phyloP scores from a whole-genome alignment of 352 stramenopile species.

The Globisporangium canariense region DNA sequence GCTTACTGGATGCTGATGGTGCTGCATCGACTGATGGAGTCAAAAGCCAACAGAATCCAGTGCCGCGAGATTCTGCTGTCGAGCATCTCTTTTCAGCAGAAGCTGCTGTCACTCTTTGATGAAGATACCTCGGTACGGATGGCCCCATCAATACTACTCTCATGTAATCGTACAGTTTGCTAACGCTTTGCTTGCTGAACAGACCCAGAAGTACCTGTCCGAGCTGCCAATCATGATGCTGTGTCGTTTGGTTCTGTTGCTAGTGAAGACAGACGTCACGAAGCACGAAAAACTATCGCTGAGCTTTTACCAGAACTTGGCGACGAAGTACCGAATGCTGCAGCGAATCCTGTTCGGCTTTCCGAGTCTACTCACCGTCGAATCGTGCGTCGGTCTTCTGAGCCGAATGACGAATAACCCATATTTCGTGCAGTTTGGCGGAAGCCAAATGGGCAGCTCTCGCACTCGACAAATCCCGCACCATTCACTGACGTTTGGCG shows the following conservation, averaged over 20 bases:
- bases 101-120: slow-evolving; percentile 68
- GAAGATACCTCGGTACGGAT: slow-evolving; percentile 52
- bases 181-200: slow-evolving; percentile 2
- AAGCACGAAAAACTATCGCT: slow-evolving; percentile 64
- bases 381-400: slow-evolving; percentile 71
- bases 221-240: slow-evolving; percentile 79
- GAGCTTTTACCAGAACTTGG: slow-evolving; percentile 63
- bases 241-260: slow-evolving; percentile 61
- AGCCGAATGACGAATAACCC: slow-evolving; percentile 74
- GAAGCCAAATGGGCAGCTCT: slow-evolving; percentile 27
- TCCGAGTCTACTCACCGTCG: slow-evolving; percentile 61
- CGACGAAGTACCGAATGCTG: slow-evolving; percentile 73
- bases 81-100: slow-evolving; percentile 56
- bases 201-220: slow-evolving; percentile 60
- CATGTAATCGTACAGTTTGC: slow-evolving; percentile 8
- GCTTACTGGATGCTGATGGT: slow-evolving; percentile 81
- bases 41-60: slow-evolving; percentile 51
- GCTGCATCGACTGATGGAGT: slow-evolving; percentile 58
- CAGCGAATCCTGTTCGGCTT: slow-evolving; percentile 78
- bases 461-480: slow-evolving; percentile 45
- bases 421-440: slow-evolving; percentile 56
- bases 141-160: too few species aligned
- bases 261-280: slow-evolving; percentile 63
- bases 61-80: slow-evolving; percentile 62
- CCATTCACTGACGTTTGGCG: slow-evolving; percentile 54